A percentile compares a stretch with the other conserved stretches of the same genome.
Conservation (phyloP, 768 basidiomycete species). For the Xerocomellus intermedius region DNA sequence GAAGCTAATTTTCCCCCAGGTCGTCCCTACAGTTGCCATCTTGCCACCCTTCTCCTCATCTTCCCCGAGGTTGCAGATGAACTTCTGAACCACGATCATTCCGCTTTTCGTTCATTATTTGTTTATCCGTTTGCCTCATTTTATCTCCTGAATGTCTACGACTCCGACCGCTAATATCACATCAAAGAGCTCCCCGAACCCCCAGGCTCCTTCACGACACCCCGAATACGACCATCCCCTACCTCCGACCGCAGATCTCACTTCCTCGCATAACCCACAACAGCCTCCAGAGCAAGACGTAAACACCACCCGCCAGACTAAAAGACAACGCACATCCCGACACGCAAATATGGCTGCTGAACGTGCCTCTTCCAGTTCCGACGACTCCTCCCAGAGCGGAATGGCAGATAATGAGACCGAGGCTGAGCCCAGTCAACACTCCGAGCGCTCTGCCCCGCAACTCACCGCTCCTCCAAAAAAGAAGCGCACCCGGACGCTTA, state of each 20-base stretch:
- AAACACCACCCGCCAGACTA: slow-evolving; percentile 18
- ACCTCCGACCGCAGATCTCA: slow-evolving; percentile 7
- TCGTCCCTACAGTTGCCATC: slow-evolving; percentile 1
- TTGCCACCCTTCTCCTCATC: not conserved
- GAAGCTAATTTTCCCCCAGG: not conserved
- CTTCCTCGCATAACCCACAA: slow-evolving; percentile 10
- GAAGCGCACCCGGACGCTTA: slow-evolving; percentile 84
- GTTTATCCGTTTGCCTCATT: slow-evolving; percentile 22
- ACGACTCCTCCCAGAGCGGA: slow-evolving; percentile 51
- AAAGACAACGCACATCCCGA: slow-evolving; percentile 16
- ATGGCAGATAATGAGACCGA: slow-evolving; percentile 62
- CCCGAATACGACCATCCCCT: slow-evolving; percentile 11
- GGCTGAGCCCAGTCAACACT: slow-evolving; percentile 41
- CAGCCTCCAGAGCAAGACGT: slow-evolving; percentile 21
- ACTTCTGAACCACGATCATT: slow-evolving; percentile 16
- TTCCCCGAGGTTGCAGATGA: slow-evolving; percentile 10
- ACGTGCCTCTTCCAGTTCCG: slow-evolving; percentile 29
- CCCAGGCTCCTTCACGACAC: slow-evolving; percentile 18
- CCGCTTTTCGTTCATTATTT: slow-evolving; percentile 24
- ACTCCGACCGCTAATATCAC: slow-evolving; percentile 26
- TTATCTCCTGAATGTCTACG: slow-evolving; percentile 23
- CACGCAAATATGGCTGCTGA: slow-evolving; percentile 22
- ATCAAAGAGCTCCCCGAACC: slow-evolving; percentile 12
- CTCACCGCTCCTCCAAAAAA: slow-evolving; percentile 39
- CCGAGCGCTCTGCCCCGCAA: slow-evolving; percentile 35